Percentiles rank a stretch among this genome's conserved stretches.
Conservation (phyloP, 140 eudicot genomes). For the Cichorium intybus region DNA sequence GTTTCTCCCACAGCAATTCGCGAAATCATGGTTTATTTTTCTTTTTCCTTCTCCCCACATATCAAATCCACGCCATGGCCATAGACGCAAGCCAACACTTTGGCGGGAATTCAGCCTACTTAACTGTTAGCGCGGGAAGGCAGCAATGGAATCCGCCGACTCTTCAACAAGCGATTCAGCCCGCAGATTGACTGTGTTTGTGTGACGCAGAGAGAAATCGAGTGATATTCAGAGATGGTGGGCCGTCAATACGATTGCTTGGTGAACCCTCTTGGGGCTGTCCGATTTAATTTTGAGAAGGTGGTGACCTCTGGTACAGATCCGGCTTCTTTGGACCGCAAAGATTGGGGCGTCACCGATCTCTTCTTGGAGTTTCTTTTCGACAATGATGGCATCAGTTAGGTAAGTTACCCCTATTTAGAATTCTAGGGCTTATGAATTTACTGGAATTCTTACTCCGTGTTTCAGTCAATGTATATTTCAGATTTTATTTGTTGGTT, state of each 20-base stretch:
- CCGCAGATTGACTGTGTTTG: neutral
- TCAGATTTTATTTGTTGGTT: neutral
- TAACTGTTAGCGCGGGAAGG: slow-evolving; percentile 35
- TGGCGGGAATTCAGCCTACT: slow-evolving; percentile 53
- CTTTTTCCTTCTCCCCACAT: too few relatives aligned
- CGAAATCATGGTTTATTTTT: too few relatives aligned
- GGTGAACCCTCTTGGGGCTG: slow-evolving; percentile 93
- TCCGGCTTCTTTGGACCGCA: slow-evolving; percentile 62
- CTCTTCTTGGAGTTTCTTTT: slow-evolving; percentile 64
- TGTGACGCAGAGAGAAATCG: neutral
- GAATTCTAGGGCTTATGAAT: slow-evolving; percentile 18
- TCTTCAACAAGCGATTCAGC: neutral
- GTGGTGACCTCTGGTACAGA: slow-evolving; percentile 52
- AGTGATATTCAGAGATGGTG: slow-evolving; percentile 47
- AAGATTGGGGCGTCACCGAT: slow-evolving; percentile 82
- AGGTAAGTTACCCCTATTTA: slow-evolving; percentile 26
- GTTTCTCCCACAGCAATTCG: too few relatives aligned
- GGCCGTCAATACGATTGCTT: slow-evolving; percentile 85
- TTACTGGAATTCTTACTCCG: neutral
- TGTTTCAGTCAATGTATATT: neutral
- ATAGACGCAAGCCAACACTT: slow-evolving; percentile 1
- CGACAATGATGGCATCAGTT: slow-evolving; percentile 47
- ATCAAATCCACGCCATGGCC: neutral
- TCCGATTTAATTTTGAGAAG: slow-evolving; percentile 80
- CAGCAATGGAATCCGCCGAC: neutral